Percentiles rank a stretch among this genome's conserved stretches.
Conservation (phyloP, 495 filamentous ascomycete genomes). For the Oidiodendron maius region DNA sequence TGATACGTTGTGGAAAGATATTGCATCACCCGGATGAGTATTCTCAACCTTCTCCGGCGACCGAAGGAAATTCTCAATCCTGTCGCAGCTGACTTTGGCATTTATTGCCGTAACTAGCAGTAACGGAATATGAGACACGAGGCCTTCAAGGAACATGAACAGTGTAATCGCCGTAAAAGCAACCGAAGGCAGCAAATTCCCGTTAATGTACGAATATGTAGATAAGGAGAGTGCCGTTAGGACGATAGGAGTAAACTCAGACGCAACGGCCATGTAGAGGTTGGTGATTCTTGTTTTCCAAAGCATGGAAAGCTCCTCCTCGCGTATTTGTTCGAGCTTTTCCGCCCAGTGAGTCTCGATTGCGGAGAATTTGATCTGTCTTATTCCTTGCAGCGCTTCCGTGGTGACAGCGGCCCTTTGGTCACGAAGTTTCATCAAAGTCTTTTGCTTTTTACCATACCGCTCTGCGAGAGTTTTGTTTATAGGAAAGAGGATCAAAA, state of each 20-base stretch:
- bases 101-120: slow-evolving; percentile 14
- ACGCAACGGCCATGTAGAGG: slow-evolving; percentile 10
- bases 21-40: slow-evolving; percentile 9
- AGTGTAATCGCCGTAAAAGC: slow-evolving; percentile 27
- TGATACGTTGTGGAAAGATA: slow-evolving; percentile 17
- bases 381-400: slow-evolving; percentile 26
- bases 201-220: slow-evolving; percentile 18
- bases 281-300: slow-evolving; percentile 17
- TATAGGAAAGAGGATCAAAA: slow-evolving; percentile 11
- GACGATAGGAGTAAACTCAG: slow-evolving; percentile 15
- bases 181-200: slow-evolving; percentile 19
- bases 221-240: slow-evolving; percentile 17
- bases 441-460: slow-evolving; percentile 18
- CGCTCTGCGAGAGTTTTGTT: slow-evolving; percentile 12
- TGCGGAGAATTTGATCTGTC: slow-evolving; percentile 32
- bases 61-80: slow-evolving; percentile 14
- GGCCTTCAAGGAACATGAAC: slow-evolving; percentile 17
- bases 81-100: slow-evolving; percentile 11
- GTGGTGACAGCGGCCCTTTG: slow-evolving; percentile 17
- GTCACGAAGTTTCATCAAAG: slow-evolving; percentile 26
- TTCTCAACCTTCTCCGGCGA: slow-evolving; percentile 12
- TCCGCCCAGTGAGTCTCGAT: slow-evolving; percentile 24
- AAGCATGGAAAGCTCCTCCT: slow-evolving; percentile 16
- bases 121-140: slow-evolving; percentile 19
- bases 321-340: slow-evolving; percentile 17